Conservation (phyloP, 1,284 basidiomycete genomes). For the Flammula alnicola region DNA sequence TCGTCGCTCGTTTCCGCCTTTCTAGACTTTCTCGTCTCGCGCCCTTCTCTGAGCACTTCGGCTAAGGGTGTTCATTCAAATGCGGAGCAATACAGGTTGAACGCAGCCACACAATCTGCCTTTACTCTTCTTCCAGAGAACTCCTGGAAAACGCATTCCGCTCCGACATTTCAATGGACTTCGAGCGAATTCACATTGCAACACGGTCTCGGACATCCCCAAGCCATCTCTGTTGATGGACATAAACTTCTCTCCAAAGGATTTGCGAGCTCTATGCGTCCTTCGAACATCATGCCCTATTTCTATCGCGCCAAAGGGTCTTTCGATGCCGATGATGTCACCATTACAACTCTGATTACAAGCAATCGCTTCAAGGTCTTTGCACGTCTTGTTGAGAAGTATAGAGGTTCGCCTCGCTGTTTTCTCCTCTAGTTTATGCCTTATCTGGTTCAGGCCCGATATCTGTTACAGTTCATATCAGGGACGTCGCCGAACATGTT, state of each 20-base stretch:
- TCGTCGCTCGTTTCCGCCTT: slow-evolving; percentile 11
- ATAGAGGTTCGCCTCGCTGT: slow-evolving; percentile 55
- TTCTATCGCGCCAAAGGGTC: slow-evolving; percentile 67
- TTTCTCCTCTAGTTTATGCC: background rate
- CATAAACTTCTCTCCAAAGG: slow-evolving; percentile 65
- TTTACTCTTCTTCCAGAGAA: background rate
- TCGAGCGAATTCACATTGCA: slow-evolving; percentile 21
- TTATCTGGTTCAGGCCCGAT: slow-evolving; percentile 63
- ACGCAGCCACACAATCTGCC: background rate
- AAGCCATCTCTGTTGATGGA: slow-evolving; percentile 42
- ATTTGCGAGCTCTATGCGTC: slow-evolving; percentile 68
- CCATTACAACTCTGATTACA: slow-evolving; percentile 84
- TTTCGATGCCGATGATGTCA: slow-evolving; percentile 69
- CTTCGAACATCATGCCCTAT: slow-evolving; percentile 77
- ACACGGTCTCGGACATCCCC: slow-evolving; percentile 30
- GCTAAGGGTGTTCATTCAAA: background rate
- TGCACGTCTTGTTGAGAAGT: slow-evolving; percentile 67
- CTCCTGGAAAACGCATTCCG: background rate
- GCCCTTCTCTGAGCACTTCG: background rate
- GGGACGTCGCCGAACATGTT: slow-evolving; percentile 45
- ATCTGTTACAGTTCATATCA: slow-evolving; percentile 80
- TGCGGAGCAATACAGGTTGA: background rate
- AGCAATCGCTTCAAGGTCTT: slow-evolving; percentile 78
- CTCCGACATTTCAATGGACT: slow-evolving; percentile 20
- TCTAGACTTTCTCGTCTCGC: slow-evolving; percentile 11